Conservation (phyloP, 2,329 filamentous ascomycete species). For the Ceratocystis smalleyi region DNA sequence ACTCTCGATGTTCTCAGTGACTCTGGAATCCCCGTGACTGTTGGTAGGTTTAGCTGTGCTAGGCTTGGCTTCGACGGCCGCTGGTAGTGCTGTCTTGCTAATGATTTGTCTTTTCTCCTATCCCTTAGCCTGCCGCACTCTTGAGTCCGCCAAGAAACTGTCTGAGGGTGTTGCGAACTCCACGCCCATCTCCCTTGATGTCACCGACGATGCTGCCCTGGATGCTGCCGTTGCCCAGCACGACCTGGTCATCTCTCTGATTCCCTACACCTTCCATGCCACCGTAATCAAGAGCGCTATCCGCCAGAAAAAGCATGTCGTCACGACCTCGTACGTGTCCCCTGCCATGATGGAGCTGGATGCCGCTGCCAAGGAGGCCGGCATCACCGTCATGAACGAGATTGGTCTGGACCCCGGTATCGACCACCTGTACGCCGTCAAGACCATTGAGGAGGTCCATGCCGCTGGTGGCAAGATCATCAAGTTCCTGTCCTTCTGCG, state of each 20-base stretch:
- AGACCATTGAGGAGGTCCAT: conserved; percentile 82
- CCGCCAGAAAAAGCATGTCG: conserved; percentile 84
- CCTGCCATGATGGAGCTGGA: conserved; percentile 86
- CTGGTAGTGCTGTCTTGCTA: background rate
- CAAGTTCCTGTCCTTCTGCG: conserved; percentile 72
- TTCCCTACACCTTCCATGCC: conserved; percentile 83
- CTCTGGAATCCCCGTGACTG: conserved; percentile 47
- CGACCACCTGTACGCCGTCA: conserved; percentile 65
- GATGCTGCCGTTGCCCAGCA: conserved; percentile 67
- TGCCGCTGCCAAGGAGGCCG: conserved; percentile 66
- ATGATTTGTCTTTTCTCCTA: background rate
- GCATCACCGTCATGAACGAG: conserved; percentile 97
- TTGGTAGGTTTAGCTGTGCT: conserved; percentile 33
- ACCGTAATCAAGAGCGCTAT: conserved; percentile 88
- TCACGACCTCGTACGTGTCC: conserved; percentile 87
- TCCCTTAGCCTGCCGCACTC: conserved; percentile 58
- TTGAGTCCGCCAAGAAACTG: conserved; percentile 62
- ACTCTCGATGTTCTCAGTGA: conserved; percentile 48
- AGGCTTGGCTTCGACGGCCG: background rate
- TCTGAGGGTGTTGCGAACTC: conserved; percentile 56
- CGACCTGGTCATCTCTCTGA: conserved; percentile 66
- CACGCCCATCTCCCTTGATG: conserved; percentile 68
- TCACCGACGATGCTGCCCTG: conserved; percentile 58
- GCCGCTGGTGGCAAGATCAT: conserved; percentile 69
- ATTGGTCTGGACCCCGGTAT: conserved; percentile 64